These are phyloP conservation scores for Chiua virens DNA, from an alignment of 768 basidiomycete genomes.

Conservation along the genomic window DNA sequence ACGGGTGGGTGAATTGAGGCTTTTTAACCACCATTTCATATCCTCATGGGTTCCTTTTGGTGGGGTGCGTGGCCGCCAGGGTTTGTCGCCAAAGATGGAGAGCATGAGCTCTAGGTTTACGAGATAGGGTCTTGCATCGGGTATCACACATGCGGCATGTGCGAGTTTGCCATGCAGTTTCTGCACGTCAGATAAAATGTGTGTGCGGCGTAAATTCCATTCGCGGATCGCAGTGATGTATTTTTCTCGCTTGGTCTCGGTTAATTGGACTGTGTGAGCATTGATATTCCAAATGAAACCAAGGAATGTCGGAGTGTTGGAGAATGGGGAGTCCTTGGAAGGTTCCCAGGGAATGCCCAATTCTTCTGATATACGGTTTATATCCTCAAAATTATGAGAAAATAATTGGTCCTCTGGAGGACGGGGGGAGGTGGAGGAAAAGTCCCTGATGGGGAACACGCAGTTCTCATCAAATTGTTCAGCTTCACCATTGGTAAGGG, in stretches of 20 bases:
- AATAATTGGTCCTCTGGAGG: too few relatives aligned
- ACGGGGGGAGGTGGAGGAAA: too few relatives aligned
- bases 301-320: background rate
- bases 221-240: too few relatives aligned
- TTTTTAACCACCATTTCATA: constrained; percentile 5
- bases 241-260: too few relatives aligned
- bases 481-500: too few relatives aligned
- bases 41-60: background rate
- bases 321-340: constrained; percentile 6
- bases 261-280: background rate
- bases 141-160: background rate
- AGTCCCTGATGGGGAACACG: too few relatives aligned
- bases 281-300: constrained; percentile 40
- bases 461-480: too few relatives aligned
- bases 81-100: background rate
- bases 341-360: constrained; percentile 8
- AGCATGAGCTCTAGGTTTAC: background rate
- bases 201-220: constrained; percentile 17
- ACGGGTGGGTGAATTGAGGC: too few relatives aligned
- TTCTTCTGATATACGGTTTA: background rate
- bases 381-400: background rate
- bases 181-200: constrained; percentile 7
- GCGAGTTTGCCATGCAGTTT: background rate
- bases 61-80: too few relatives aligned
- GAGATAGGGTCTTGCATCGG: background rate